Conservation (phyloP, 495 filamentous ascomycete species). For the Lasiosphaeris hirsuta region DNA sequence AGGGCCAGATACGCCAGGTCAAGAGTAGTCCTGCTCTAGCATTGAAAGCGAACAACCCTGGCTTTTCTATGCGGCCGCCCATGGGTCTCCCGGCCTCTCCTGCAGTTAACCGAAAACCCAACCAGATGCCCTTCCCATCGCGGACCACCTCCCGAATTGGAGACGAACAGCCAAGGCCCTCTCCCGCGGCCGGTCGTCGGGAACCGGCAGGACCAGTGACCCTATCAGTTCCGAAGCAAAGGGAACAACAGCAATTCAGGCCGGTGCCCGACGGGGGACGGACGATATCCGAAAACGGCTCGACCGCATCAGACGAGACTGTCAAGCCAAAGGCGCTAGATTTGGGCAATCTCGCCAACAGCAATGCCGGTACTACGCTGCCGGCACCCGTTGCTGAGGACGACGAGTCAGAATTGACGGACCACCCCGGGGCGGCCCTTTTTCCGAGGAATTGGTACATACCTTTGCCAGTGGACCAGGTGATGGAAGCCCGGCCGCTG, state of each 20-base stretch:
- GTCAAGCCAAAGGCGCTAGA: conserved; percentile 4
- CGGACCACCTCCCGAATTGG: conserved; percentile 8
- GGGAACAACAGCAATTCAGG: background rate
- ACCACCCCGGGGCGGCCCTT: conserved; percentile 29
- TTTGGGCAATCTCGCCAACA: background rate
- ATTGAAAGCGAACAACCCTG: conserved; percentile 9
- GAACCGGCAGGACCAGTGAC: conserved; percentile 9
- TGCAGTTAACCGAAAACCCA: conserved; percentile 15
- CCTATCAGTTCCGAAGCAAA: conserved; percentile 8
- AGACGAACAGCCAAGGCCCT: background rate
- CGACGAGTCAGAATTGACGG: conserved; percentile 18
- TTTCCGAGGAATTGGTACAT: conserved; percentile 30
- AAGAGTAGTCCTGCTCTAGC: conserved; percentile 16
- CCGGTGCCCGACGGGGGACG: background rate
- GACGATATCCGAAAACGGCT: conserved; percentile 22
- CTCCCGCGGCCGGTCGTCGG: conserved; percentile 7
- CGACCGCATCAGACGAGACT: conserved; percentile 19
- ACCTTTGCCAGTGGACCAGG: conserved; percentile 16
- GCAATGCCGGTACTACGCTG: background rate
- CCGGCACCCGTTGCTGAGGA: conserved; percentile 5
- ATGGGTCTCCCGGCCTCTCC: conserved; percentile 20
- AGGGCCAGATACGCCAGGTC: conserved; percentile 12
- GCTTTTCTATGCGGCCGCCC: conserved; percentile 13
- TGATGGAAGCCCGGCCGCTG: conserved; percentile 27
- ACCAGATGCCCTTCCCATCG: conserved; percentile 9